phyloP scores from a whole-genome alignment of 257 asterid species.

The Solanum gracilifrons region DNA sequence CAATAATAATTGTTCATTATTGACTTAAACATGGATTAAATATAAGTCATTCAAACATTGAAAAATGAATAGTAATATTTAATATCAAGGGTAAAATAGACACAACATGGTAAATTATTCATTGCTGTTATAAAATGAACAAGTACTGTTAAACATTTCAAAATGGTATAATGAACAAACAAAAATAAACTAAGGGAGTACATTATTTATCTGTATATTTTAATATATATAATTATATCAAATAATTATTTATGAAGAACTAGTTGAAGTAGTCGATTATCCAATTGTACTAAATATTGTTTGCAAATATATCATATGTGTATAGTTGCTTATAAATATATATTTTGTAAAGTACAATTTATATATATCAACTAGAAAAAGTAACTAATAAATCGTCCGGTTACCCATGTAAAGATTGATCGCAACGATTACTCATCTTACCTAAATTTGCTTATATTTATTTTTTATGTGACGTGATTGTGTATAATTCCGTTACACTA shows the following conservation, averaged over 20 bases:
- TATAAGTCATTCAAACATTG: too few species aligned
- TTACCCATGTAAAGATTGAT: not conserved
- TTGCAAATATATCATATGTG: not conserved
- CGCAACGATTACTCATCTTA: not conserved
- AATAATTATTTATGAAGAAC: not conserved
- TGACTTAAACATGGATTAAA: too few species aligned
- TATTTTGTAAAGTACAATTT: not conserved
- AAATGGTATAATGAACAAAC: not conserved
- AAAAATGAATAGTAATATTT: too few species aligned
- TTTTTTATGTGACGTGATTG: not conserved
- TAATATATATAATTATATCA: not conserved
- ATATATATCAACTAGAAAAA: not conserved
- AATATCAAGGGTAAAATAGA: not conserved
- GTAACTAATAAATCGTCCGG: not conserved
- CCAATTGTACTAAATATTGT: not conserved
- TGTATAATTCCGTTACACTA: not conserved
- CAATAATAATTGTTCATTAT: too few species aligned
- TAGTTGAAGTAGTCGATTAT: not conserved
- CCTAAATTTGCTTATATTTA: not conserved
- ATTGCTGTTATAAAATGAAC: too few species aligned
- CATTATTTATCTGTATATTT: not conserved
- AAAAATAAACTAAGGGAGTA: not conserved
- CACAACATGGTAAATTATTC: too few species aligned
- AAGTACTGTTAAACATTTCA: accelerated
- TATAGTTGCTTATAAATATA: not conserved